Base-by-base conservation (phyloP, 1,139 yeast genomes). In the Zygoascus sp. region DNA sequence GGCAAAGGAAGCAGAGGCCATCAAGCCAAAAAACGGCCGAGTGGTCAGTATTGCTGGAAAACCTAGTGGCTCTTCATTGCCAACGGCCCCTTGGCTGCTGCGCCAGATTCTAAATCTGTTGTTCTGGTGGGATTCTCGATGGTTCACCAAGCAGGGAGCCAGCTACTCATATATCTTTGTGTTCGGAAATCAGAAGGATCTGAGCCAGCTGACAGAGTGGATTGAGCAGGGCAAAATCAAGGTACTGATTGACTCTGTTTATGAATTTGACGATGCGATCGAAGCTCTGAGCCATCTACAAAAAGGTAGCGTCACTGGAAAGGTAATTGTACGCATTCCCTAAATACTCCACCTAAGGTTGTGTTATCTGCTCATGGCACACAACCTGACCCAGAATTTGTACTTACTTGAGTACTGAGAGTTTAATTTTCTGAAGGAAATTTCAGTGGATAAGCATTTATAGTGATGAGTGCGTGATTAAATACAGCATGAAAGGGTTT, bases 281-380 rank as follows among this genome's bases (percentile, higher is more conserved):
- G 44, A 37, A 16, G 50, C 48, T 5, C 32, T 48, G 15, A 13
- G 22, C 17, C 21, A 37, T n/a, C 38, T 42, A 15, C 35, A 28
- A 27, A 9, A 41, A 5, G 50, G 50, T 5, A 25, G 36, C 8
- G 25, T 40, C 8, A 45, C 48, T 16, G 50, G 50, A n/a, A 48
- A 48, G 35, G 41, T 48, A 5, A 22, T 47, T 9, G 35, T 47
- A 30, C 34, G 46, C 8, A 22, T 58, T 6, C 13, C 34, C 34
- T 30, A 15, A 30, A 7, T 30, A 25, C n/a, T 25, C n/a, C 4
- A 25, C 2, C 28, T 25, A 3, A 25, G 28, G n/a, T 25, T 4
- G 9, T 25, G n/a, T n/a, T n/a, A n/a, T n/a, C n/a, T n/a, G n/a
- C n/a, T n/a, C n/a, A n/a, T n/a, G n/a, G n/a, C n/a, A n/a, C n/a